A percentile compares a stretch with the other conserved stretches of the same genome.
phyloP scores from a whole-genome alignment of 164 flowering plant genomes.

The Santalum album region DNA sequence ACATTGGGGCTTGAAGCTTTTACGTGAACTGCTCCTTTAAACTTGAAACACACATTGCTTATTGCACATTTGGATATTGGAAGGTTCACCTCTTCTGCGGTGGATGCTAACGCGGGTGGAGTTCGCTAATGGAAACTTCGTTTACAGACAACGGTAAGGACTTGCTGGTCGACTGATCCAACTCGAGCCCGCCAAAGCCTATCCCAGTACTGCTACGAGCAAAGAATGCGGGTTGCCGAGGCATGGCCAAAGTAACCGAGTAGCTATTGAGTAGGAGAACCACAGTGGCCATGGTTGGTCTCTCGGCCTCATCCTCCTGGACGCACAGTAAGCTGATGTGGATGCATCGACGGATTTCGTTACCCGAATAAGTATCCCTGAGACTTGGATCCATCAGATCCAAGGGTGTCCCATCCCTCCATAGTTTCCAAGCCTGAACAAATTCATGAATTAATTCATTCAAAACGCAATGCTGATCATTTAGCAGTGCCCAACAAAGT shows the following conservation, averaged over 20 bases:
- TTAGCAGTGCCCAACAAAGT: too few species aligned
- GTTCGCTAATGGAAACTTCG: too few species aligned
- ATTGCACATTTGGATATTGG: too few species aligned
- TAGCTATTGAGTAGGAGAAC: conserved; percentile 15
- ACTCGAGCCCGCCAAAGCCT: too few species aligned
- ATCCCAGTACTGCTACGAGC: too few species aligned
- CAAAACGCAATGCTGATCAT: too few species aligned
- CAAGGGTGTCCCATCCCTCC: conserved; percentile 7
- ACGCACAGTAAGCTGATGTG: conserved; percentile 23
- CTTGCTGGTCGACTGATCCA: neutral
- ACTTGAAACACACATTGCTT: too few species aligned
- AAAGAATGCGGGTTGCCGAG: conserved; percentile 8
- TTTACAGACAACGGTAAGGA: neutral
- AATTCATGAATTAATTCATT: neutral
- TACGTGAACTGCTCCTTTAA: too few species aligned
- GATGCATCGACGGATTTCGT: conserved; percentile 21
- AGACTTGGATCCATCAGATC: conserved; percentile 13
- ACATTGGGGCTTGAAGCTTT: too few species aligned
- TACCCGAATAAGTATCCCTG: neutral
- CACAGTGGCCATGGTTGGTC: conserved; percentile 24
- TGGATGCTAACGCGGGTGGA: too few species aligned
- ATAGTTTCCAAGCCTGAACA: conserved; percentile 15
- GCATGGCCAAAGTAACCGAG: conserved; percentile 13
- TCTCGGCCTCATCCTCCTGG: conserved; percentile 13
- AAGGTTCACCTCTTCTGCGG: too few species aligned